phyloP scores from a whole-genome alignment of 352 stramenopile genomes.

The Thraustochytrium striatum region DNA sequence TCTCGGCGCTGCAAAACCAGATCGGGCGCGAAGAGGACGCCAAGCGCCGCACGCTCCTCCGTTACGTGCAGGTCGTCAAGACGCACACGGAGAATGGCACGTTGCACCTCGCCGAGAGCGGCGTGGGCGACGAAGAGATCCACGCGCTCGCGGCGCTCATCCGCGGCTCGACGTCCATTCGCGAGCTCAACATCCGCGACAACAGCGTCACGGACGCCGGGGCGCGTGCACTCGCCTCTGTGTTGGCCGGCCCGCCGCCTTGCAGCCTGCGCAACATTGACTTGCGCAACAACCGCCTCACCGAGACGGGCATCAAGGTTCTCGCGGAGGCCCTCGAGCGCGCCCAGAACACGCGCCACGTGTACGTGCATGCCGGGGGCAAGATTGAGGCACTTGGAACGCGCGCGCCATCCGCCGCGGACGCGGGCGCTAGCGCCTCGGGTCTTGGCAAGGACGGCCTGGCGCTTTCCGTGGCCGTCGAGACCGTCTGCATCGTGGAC shows the following conservation, averaged over 20 bases:
- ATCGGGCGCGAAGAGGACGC: constrained; percentile 85
- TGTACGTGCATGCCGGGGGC: constrained; percentile 89
- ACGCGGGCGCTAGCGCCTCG: background rate
- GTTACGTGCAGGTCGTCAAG: constrained; percentile 90
- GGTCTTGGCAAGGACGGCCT: background rate
- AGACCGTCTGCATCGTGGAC: constrained; percentile 89
- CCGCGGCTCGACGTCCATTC: constrained; percentile 77
- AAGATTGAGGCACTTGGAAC: constrained; percentile 89
- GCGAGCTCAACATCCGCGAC: constrained; percentile 82
- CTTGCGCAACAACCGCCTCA: constrained; percentile 81
- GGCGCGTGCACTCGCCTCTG: constrained; percentile 80
- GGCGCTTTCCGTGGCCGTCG: constrained; percentile 67
- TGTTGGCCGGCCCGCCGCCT: constrained; percentile 68
- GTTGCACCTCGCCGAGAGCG: constrained; percentile 73
- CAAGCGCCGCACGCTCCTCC: constrained; percentile 86
- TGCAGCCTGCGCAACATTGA: constrained; percentile 78
- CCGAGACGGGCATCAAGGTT: constrained; percentile 80
- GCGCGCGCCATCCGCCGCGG: constrained; percentile 51
- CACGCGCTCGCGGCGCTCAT: constrained; percentile 87
- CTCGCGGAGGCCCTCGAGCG: constrained; percentile 87
- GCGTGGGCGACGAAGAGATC: constrained; percentile 88
- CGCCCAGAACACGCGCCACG: constrained; percentile 83
- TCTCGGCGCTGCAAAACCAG: constrained; percentile 69
- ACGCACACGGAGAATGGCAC: constrained; percentile 56
- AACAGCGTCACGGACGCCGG: constrained; percentile 87